Base-by-base conservation (phyloP, 352 stramenopile genomes). In the Globisporangium orthogonon region DNA sequence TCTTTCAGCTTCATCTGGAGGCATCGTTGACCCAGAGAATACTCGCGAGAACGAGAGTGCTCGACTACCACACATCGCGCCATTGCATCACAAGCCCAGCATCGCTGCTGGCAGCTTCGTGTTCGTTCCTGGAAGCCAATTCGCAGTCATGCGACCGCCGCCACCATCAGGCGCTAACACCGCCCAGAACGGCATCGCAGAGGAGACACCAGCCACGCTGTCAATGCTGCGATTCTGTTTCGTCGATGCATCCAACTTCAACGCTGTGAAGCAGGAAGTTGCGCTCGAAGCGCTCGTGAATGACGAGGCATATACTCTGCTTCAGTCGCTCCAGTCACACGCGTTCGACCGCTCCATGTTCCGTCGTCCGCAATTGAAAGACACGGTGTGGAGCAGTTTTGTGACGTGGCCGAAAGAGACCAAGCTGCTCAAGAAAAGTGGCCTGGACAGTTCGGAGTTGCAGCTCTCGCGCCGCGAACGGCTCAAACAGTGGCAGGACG, bases 401-500 rank as follows among this genome's bases (percentile, higher is more conserved):
- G 52, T 84, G 39, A 66, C 68, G 60, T 91, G 83, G 81, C 83
- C 81, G 9, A 86, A 82, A 47, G 70, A 83, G 28, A 67, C 62
- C 35, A 83, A 74, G 58, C 66, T 64, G 0, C 43, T 68, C 31
- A 73, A 70, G 52, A 64, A 65, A 7, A 62, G 59, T 14, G 68
- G 73, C 49, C 14, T 69, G 1, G 52, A 56, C 48, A 66, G 72
- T 31, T 29, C 41, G 9, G 58, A 65, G 30, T 52, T 35, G 45
- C 70, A 69, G 60, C 56, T 90, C 52, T 89, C 81, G 14, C 74
- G 83, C 23, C 81, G 81, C 46, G 77, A 94, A 48, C 72, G 83
- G 0, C 77, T 91, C 44, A 90, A 91, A 60, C 66, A 84, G 31
- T 91, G 83, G 81, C 83, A 94, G 29, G 77, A 91, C 37, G 82